phyloP scores from a whole-genome alignment of 345 rosid species.

The Euphorbia lathyris region DNA sequence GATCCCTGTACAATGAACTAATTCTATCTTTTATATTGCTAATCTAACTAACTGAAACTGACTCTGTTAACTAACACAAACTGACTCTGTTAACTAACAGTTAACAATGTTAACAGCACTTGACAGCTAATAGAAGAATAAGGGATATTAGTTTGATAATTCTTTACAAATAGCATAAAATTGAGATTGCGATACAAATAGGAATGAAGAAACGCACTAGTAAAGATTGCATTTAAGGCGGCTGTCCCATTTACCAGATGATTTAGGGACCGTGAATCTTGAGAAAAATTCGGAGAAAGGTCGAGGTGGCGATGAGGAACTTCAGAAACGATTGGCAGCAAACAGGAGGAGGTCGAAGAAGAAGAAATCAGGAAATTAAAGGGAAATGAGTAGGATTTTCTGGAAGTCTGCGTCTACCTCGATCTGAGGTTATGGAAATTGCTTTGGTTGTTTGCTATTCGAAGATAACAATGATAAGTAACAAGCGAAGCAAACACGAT shows the following conservation, averaged over 20 bases:
- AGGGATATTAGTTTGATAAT: too few species aligned
- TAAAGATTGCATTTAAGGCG: slow-evolving; percentile 99
- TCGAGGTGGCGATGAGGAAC: slow-evolving; percentile 76
- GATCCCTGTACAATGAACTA: too few species aligned
- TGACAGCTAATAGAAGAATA: too few species aligned
- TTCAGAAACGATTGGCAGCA: slow-evolving; percentile 12
- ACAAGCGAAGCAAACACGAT: too few species aligned
- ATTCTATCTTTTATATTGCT: too few species aligned
- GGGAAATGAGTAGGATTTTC: background rate
- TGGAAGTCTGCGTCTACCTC: background rate
- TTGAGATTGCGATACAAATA: background rate
- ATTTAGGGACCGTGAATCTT: slow-evolving; percentile 81
- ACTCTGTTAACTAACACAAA: too few species aligned
- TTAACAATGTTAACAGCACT: too few species aligned
- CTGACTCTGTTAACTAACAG: too few species aligned
- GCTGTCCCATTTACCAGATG: slow-evolving; percentile 84
- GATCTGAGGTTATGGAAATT: too few species aligned
- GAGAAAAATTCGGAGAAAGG: slow-evolving; percentile 88
- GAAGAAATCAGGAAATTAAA: background rate
- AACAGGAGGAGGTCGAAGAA: background rate
- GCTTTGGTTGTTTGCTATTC: background rate
- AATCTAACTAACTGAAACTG: too few species aligned
- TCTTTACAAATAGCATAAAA: background rate
- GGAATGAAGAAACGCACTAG: slow-evolving; percentile 48
- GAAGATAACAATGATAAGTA: too few species aligned